A percentile compares a stretch with the other conserved stretches of the same genome.
phyloP scores from a whole-genome alignment of 176 grass and related monocot genomes.

The Hordeum vulgare region DNA sequence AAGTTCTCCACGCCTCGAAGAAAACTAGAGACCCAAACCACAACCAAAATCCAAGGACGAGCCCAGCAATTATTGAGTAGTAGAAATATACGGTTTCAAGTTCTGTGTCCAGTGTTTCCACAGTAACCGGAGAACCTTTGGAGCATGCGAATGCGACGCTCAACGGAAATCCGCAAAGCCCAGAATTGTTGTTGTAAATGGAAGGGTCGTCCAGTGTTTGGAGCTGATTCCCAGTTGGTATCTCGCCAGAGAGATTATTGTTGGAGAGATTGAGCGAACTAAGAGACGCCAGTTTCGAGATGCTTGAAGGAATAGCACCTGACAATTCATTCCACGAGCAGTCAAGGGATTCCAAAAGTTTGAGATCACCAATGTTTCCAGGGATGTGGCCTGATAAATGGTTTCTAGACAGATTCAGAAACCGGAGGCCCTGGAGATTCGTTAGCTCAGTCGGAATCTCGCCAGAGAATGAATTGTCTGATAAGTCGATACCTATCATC shows the following conservation, averaged over 20 bases:
- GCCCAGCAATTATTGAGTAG: conserved; percentile 12
- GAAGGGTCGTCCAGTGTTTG: conserved; percentile 26
- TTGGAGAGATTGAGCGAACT: conserved; percentile 15
- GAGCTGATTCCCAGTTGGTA: conserved; percentile 32
- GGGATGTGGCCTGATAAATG: not conserved
- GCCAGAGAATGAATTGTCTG: not conserved
- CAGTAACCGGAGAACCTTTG: not conserved
- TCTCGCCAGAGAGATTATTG: conserved; percentile 14
- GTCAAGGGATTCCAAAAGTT: conserved; percentile 26
- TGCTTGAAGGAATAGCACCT: conserved; percentile 13
- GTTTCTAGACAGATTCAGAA: conserved; percentile 35
- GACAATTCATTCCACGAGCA: conserved; percentile 29
- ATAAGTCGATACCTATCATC: not conserved
- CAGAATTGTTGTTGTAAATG: conserved; percentile 28
- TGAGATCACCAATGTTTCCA: conserved; percentile 3
- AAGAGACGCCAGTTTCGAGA: conserved; percentile 7
- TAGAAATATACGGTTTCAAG: not conserved
- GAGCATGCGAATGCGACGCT: not conserved
- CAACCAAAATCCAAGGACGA: conserved; percentile 12
- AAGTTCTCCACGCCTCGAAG: not conserved
- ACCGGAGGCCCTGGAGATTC: not conserved
- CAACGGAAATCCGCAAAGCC: conserved; percentile 19
- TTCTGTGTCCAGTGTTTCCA: not conserved
- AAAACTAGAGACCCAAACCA: conserved; percentile 21
- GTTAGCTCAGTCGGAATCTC: not conserved